These are phyloP conservation scores for Arctium minus DNA, from an alignment of 129 eudicot species.

Conservation along the genomic window DNA sequence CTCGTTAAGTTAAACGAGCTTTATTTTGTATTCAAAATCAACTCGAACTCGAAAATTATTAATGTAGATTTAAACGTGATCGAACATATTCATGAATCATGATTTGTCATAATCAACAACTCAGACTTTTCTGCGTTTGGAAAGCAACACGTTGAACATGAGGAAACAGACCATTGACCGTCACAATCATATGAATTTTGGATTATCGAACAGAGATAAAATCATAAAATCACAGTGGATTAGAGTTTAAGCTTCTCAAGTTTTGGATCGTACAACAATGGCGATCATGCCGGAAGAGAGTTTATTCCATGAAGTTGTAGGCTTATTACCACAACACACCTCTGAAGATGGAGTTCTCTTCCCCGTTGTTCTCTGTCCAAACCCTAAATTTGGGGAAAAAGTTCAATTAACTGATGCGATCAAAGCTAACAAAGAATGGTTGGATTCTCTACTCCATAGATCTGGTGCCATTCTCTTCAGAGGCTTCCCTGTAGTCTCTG, in stretches of 20 bases:
- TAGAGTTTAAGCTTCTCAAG: not conserved
- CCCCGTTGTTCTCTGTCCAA: constrained; percentile 32
- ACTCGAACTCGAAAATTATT: too few species aligned
- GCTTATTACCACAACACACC: constrained; percentile 15
- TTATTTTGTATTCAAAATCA: too few species aligned
- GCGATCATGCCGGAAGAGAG: constrained; percentile 31
- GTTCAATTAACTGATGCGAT: constrained; percentile 36
- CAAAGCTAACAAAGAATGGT: constrained; percentile 42
- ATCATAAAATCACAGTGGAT: not conserved
- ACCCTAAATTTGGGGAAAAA: not conserved
- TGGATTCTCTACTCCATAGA: constrained; percentile 21
- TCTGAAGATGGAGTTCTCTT: constrained; percentile 7
- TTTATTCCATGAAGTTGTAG: constrained; percentile 37
- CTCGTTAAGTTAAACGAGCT: too few species aligned
- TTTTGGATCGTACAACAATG: not conserved
- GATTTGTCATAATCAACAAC: too few species aligned
- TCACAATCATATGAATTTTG: not conserved
- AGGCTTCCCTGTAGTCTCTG: constrained; percentile 31
- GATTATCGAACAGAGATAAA: not conserved
- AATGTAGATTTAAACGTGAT: too few species aligned
- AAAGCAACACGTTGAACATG: not conserved
- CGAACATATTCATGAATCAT: too few species aligned
- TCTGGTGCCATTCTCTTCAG: constrained; percentile 35
- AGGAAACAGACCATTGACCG: not conserved
- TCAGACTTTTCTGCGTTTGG: too few species aligned